Base-by-base conservation (phyloP, 2,329 filamentous ascomycete species). In the Bipolaris sorokiniana region DNA sequence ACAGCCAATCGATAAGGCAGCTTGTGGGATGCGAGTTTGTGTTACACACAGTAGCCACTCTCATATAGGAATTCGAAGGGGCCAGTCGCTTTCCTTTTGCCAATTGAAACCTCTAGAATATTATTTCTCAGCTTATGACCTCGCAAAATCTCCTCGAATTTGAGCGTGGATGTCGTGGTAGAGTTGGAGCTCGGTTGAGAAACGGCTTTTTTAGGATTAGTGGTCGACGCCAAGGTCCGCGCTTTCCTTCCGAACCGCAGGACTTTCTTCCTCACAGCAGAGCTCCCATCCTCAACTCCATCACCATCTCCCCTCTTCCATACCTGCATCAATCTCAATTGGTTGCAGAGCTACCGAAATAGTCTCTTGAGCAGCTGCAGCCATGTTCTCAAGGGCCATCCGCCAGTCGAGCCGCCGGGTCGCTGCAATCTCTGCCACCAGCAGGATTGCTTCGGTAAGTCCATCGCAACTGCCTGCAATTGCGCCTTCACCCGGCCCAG, bases 311-410 rank as follows among this genome's bases (percentile, higher is more conserved):
- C 73, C 66, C 75, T 75, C 74, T 67, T 62, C 66, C 63, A 61
- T 70, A 70, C 69, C 74, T 76, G 72, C 74, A 73, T 77, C 75
- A 73, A 76, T 77, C 70, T 75, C 76, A 77, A 77, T 78, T 77
- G 75, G 70, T 76, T 69, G 76, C 75, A 76, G 75, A 73, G 67
- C 71, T 70, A 72, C 70, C 65, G 58, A 57, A 72, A 69, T 76
- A 77, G 73, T 72, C 71, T 77, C 73, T 77, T 74, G 70, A 76
- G 73, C 72, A 76, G 50, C 72, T 80, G 80, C 81, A 84, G 80
- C 63, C 80, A 97, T 98, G 94, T 96, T 97, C 88, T 92, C 94
- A 85, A 96, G 91, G 89, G 93, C 94, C 86, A 87, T 98, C 84
- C 89, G 93, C 86, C 92, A 96, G 87, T 96, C 92, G 82, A 90